Conservation (phyloP, 179 eudicot species). For the Spinacia oleracea region DNA sequence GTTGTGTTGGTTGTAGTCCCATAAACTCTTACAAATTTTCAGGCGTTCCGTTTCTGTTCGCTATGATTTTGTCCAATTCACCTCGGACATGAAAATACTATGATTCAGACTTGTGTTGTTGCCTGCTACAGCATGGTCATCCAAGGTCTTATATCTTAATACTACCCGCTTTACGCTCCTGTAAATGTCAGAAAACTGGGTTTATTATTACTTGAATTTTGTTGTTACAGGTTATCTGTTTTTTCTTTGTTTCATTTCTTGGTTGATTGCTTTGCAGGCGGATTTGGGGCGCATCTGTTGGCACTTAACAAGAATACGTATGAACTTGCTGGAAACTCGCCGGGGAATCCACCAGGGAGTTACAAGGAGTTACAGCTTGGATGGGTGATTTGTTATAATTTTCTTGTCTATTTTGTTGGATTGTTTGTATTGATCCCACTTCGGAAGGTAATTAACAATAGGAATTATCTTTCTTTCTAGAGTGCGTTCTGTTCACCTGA, state of each 20-base stretch:
- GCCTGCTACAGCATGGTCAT: constrained; percentile 77
- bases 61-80: too few relatives aligned
- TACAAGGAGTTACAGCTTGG: constrained; percentile 67
- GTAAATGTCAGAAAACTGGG: too few relatives aligned
- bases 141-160: constrained; percentile 72
- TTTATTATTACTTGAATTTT: background rate
- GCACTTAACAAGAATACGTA: constrained; percentile 73
- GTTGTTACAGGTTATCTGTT: background rate
- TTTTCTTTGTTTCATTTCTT: too few relatives aligned
- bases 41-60: too few relatives aligned
- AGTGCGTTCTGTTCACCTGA: too few relatives aligned
- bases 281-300: constrained; percentile 73
- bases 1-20: too few relatives aligned
- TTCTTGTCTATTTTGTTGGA: constrained; percentile 74
- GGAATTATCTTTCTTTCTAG: too few relatives aligned
- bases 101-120: constrained; percentile 80
- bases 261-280: constrained; percentile 44
- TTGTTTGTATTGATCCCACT: constrained; percentile 81
- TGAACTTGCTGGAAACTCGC: constrained; percentile 54
- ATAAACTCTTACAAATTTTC: too few relatives aligned
- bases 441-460: constrained; percentile 50
- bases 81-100: constrained; percentile 78
- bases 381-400: constrained; percentile 73
- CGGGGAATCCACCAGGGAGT: constrained; percentile 61
- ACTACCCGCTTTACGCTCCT: too few relatives aligned